These are phyloP conservation scores for Pseudocercospora macadamiae DNA, from an alignment of 2,329 filamentous ascomycete genomes.

Conservation along the genomic window DNA sequence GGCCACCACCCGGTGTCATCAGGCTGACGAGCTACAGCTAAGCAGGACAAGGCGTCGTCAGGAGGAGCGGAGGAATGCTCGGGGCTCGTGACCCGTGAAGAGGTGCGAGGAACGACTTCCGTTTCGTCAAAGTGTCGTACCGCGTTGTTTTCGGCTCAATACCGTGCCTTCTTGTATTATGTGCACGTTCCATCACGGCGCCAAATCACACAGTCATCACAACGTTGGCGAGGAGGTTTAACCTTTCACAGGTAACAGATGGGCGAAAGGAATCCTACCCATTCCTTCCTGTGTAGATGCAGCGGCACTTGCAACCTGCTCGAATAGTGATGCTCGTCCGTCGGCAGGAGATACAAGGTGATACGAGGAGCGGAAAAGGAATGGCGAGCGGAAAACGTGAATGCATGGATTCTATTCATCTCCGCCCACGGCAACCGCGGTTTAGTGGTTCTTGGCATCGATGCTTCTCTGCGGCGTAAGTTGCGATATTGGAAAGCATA, in stretches of 20 bases:
- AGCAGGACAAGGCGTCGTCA: not conserved
- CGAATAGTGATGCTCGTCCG: not conserved
- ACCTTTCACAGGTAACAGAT: not conserved
- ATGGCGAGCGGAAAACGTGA: not conserved
- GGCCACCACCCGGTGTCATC: not conserved
- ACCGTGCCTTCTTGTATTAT: not conserved
- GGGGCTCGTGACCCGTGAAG: not conserved
- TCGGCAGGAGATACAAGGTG: not conserved
- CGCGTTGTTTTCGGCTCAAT: not conserved
- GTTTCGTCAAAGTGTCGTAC: not conserved
- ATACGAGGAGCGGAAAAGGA: not conserved
- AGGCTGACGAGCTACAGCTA: not conserved
- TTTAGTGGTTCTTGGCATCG: not conserved
- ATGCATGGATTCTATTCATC: not conserved
- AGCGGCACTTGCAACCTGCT: not conserved
- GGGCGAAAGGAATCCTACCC: no score
- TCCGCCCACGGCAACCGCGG: not conserved
- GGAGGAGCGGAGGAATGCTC: not conserved
- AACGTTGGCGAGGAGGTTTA: not conserved
- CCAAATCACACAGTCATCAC: not conserved
- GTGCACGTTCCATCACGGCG: not conserved
- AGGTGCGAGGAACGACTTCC: not conserved
- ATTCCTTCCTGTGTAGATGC: no score
- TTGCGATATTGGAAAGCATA: conserved; percentile 32
- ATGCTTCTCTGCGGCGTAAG: conserved; percentile 19